Evolutionary conservation across 768 basidiomycete genomes (phyloP).

Genomic region (Hericium coralloides): DNA sequence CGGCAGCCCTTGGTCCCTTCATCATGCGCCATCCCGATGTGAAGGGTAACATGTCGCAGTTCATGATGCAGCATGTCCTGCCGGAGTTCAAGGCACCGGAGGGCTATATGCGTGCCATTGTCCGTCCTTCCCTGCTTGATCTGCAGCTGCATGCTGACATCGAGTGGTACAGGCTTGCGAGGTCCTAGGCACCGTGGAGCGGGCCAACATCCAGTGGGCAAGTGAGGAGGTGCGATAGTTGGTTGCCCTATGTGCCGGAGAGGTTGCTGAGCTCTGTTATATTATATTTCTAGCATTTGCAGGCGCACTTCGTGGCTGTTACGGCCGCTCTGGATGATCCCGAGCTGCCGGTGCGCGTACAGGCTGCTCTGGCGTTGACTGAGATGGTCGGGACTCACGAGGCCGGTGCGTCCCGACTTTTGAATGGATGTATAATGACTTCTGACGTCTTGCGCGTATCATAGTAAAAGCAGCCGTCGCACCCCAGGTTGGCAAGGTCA

Average conservation of each 20-base stretch:
- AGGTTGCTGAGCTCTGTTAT: background rate
- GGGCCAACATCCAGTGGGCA: constrained; percentile 59
- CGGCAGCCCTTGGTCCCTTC: constrained; percentile 62
- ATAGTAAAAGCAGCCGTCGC: constrained; percentile 61
- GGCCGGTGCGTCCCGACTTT: constrained; percentile 36
- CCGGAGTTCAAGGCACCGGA: constrained; percentile 60
- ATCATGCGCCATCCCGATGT: constrained; percentile 83
- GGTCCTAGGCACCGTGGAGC: constrained; percentile 66
- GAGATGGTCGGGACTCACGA: constrained; percentile 62
- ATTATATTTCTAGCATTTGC: constrained; percentile 42
- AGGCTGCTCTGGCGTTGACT: constrained; percentile 72
- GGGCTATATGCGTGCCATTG: constrained; percentile 72
- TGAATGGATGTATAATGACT: background rate
- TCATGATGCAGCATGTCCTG: constrained; percentile 64
- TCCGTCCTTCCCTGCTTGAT: constrained; percentile 27
- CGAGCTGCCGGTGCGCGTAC: constrained; percentile 77
- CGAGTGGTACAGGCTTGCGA: constrained; percentile 57
- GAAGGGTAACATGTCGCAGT: constrained; percentile 66
- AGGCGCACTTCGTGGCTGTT: constrained; percentile 54
- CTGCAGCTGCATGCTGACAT: background rate
- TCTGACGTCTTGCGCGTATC: background rate
- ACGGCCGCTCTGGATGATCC: constrained; percentile 65
- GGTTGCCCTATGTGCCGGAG: background rate
- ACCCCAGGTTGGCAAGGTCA: constrained; percentile 77
- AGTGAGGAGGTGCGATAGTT: constrained; percentile 42